Conservation (phyloP, 495 filamentous ascomycete species). For the Chaetomium cochliodes region DNA sequence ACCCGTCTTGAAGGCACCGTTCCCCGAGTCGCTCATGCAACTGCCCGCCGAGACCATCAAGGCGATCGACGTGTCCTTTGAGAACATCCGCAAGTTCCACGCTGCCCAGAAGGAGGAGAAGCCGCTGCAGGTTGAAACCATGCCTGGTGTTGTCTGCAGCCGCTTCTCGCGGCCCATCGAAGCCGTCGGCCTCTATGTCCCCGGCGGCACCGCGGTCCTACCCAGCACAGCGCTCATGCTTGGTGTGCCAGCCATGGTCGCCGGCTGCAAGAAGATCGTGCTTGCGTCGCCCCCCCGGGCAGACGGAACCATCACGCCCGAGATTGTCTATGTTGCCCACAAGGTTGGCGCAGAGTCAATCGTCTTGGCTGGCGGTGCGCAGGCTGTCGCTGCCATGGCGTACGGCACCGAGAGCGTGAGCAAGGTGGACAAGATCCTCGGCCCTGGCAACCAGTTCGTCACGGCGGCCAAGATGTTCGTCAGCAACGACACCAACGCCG, state of each 20-base stretch:
- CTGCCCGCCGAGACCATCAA: slow-evolving; percentile 74
- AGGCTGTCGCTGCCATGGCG: slow-evolving; percentile 89
- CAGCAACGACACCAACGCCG: slow-evolving; percentile 90
- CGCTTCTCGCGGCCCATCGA: slow-evolving; percentile 92
- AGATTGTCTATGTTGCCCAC: slow-evolving; percentile 97
- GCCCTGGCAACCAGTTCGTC: slow-evolving; percentile 97
- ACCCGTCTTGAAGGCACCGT: slow-evolving; percentile 84
- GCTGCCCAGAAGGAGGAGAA: slow-evolving; percentile 79
- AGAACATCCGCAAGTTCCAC: slow-evolving; percentile 94
- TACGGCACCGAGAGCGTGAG: slow-evolving; percentile 79
- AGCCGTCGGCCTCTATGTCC: slow-evolving; percentile 89
- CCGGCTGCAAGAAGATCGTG: slow-evolving; percentile 94
- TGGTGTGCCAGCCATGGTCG: slow-evolving; percentile 94
- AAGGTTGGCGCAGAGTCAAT: slow-evolving; percentile 95
- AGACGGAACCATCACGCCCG: slow-evolving; percentile 88
- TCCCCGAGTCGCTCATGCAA: slow-evolving; percentile 79
- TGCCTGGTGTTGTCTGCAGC: slow-evolving; percentile 94
- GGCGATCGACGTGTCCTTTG: slow-evolving; percentile 90
- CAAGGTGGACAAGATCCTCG: slow-evolving; percentile 98
- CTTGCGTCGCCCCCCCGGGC: slow-evolving; percentile 85
- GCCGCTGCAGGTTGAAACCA: slow-evolving; percentile 82
- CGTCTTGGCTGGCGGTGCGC: slow-evolving; percentile 90
- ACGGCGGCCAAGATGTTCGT: slow-evolving; percentile 98
- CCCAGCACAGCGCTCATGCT: slow-evolving; percentile 97
- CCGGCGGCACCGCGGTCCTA: slow-evolving; percentile 91